Percentiles rank a stretch among this genome's conserved stretches.
Conservation (phyloP, 163 green algal species). For the Scenedesmus sp. region DNA sequence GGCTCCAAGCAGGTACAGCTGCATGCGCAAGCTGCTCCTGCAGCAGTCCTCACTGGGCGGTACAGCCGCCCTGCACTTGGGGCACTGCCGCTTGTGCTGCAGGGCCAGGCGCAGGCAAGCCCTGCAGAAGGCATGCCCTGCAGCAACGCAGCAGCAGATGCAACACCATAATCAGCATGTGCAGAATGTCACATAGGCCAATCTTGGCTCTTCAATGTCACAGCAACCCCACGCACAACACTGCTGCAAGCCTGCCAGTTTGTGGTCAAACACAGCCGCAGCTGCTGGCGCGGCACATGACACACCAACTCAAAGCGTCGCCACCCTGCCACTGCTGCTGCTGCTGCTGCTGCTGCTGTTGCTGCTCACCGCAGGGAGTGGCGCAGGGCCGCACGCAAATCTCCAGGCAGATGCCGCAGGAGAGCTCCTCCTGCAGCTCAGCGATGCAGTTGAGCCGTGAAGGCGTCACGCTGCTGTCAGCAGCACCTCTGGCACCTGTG, state of each 20-base stretch:
- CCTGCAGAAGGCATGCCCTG: conserved; percentile 71
- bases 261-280: background rate
- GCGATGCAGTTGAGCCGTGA: conserved; percentile 36
- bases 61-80: conserved; percentile 62
- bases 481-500: background rate
- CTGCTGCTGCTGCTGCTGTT: background rate
- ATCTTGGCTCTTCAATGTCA: background rate
- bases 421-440: conserved; percentile 54
- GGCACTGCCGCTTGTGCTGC: conserved; percentile 60
- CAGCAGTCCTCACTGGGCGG: conserved; percentile 26
- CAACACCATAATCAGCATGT: background rate
- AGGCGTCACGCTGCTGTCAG: background rate
- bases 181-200: background rate
- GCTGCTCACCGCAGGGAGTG: conserved; percentile 65
- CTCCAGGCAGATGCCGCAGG: conserved; percentile 68
- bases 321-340: background rate
- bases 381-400: conserved; percentile 64
- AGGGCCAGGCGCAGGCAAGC: conserved; percentile 58
- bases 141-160: background rate
- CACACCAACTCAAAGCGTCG: background rate
- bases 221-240: no score
- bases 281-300: background rate
- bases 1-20: no score
- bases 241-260: no score
- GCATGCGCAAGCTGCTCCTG: background rate